Evolutionary conservation across 2,329 filamentous ascomycete genomes (phyloP).

Genomic region (Blastomyces gilchristii): DNA sequence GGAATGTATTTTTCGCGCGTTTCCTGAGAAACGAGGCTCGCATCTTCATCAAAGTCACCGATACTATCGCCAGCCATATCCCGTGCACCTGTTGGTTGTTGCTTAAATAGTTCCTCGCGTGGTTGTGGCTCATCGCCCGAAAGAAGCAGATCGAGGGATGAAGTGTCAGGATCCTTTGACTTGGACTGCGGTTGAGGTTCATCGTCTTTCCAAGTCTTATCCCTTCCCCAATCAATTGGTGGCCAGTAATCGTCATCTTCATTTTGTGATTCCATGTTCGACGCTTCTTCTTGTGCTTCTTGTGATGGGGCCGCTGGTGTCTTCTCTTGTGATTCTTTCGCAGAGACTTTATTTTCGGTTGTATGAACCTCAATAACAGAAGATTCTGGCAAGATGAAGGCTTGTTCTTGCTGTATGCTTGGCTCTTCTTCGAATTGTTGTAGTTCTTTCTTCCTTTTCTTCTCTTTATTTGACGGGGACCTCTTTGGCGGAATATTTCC

Average conservation of each 20-base stretch:
- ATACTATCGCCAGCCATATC: conserved; percentile 9
- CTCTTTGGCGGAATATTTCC: background rate
- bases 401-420: background rate
- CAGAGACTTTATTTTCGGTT: background rate
- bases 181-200: background rate
- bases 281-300: conserved; percentile 4
- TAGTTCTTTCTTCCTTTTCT: background rate
- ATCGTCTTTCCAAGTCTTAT: conserved; percentile 10
- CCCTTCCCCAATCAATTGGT: conserved; percentile 29
- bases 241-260: conserved; percentile 29
- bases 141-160: conserved; percentile 14
- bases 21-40: background rate
- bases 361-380: background rate
- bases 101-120: conserved; percentile 9
- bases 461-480: background rate
- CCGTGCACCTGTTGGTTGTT: conserved; percentile 7
- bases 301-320: conserved; percentile 7
- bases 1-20: background rate
- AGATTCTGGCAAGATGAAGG: background rate
- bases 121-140: conserved; percentile 11
- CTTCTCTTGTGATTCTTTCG: conserved; percentile 9
- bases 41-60: conserved; percentile 14
- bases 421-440: background rate
- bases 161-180: conserved; percentile 11
- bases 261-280: conserved; percentile 1